Conservation (phyloP, 2,329 filamentous ascomycete species). For the Cladosporium sp. region DNA sequence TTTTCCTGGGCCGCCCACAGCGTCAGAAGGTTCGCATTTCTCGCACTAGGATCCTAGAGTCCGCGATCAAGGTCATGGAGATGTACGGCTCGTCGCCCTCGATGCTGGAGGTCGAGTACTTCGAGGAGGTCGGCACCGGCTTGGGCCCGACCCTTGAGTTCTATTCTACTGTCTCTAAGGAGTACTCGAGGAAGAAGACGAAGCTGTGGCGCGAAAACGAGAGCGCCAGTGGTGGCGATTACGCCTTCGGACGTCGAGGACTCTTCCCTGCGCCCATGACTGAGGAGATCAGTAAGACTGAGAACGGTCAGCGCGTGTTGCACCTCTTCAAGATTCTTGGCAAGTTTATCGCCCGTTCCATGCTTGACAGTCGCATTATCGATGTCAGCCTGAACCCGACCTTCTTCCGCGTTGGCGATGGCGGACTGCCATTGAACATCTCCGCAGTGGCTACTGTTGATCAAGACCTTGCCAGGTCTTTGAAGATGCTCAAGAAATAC, state of each 20-base stretch:
- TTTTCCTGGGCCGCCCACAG: constrained; percentile 87
- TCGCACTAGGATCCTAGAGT: constrained; percentile 89
- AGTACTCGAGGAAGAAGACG: constrained; percentile 95
- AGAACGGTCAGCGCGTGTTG: constrained; percentile 83
- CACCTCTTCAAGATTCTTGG: constrained; percentile 90
- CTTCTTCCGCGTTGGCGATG: constrained; percentile 91
- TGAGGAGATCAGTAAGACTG: constrained; percentile 68
- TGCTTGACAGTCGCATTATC: constrained; percentile 97
- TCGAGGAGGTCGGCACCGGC: constrained; percentile 96
- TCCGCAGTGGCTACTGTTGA: constrained; percentile 90
- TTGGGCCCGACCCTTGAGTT: constrained; percentile 95
- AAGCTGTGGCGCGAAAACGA: constrained; percentile 96
- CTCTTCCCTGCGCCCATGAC: constrained; percentile 91
- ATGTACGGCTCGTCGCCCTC: constrained; percentile 96
- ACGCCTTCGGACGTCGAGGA: constrained; percentile 78
- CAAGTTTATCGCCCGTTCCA: constrained; percentile 95
- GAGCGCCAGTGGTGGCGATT: constrained; percentile 69
- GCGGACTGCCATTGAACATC: constrained; percentile 65
- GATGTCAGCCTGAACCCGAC: constrained; percentile 96
- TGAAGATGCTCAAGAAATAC: constrained; percentile 86
- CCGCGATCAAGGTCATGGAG: constrained; percentile 97
- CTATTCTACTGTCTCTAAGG: constrained; percentile 94
- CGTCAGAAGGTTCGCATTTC: constrained; percentile 98
- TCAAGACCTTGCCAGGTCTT: constrained; percentile 76
- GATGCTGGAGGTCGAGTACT: constrained; percentile 95